Conservation (phyloP, 2,329 filamentous ascomycete species). For the Curvularia sp. region DNA sequence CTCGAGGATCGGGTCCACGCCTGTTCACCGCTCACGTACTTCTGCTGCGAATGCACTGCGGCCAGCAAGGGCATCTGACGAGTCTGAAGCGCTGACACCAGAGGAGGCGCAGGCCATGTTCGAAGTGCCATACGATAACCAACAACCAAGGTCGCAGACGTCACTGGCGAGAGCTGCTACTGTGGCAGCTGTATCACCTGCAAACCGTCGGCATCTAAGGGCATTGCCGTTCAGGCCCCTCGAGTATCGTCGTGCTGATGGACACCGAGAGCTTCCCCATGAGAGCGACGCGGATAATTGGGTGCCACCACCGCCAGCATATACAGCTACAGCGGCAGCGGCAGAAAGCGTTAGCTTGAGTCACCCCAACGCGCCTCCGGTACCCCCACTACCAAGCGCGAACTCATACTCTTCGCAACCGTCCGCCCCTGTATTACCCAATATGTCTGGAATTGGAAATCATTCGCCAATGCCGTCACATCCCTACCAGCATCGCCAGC, state of each 20-base stretch:
- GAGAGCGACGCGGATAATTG: constrained; percentile 89
- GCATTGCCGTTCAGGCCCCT: constrained; percentile 60
- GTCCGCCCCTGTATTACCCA: constrained; percentile 37
- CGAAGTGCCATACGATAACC: constrained; percentile 52
- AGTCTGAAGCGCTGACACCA: constrained; percentile 43
- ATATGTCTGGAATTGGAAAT: constrained; percentile 33
- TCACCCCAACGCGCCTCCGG: constrained; percentile 43
- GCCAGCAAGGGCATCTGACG: constrained; percentile 32
- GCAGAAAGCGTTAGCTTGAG: constrained; percentile 49
- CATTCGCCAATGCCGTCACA: constrained; percentile 38
- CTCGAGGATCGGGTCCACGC: constrained; percentile 36
- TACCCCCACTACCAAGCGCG: constrained; percentile 18
- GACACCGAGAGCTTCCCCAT: constrained; percentile 75
- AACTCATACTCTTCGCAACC: constrained; percentile 25
- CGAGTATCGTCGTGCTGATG: constrained; percentile 74
- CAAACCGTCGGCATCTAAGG: constrained; percentile 72
- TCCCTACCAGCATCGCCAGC: constrained; percentile 29
- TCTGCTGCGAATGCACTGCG: constrained; percentile 31
- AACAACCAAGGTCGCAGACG: constrained; percentile 51
- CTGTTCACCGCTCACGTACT: constrained; percentile 43
- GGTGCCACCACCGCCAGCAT: constrained; percentile 85
- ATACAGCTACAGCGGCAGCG: constrained; percentile 66
- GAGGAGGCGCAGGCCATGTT: constrained; percentile 50
- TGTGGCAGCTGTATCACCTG: constrained; percentile 69
- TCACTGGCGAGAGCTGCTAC: constrained; percentile 55